phyloP scores from a whole-genome alignment of 768 basidiomycete species.

The Phlegmacium glaucopus region DNA sequence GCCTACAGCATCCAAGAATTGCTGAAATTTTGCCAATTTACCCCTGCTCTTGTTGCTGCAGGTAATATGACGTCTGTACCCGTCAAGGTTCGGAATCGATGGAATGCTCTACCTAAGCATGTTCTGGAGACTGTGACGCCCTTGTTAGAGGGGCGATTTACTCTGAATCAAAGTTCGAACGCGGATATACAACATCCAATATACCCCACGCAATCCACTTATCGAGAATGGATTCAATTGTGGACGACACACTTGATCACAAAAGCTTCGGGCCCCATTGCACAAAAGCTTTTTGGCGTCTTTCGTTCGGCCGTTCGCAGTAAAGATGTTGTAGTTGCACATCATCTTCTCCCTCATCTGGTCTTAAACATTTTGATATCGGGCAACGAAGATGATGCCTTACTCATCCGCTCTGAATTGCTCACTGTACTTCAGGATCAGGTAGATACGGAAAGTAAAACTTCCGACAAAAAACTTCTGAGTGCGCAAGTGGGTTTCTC shows the following conservation, averaged over 20 bases:
- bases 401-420: conserved; percentile 72
- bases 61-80: conserved; percentile 49
- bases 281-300: conserved; percentile 69
- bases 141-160: conserved; percentile 68
- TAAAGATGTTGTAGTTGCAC: conserved; percentile 94
- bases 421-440: conserved; percentile 85
- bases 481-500: conserved; percentile 79
- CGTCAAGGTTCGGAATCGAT: conserved; percentile 67
- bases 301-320: conserved; percentile 77
- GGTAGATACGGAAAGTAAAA: conserved; percentile 53
- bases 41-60: conserved; percentile 62
- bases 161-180: conserved; percentile 40
- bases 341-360: conserved; percentile 87
- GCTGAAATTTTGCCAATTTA: conserved; percentile 83
- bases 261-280: conserved; percentile 52
- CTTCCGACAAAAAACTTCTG: conserved; percentile 77
- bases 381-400: conserved; percentile 57
- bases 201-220: conserved; percentile 73
- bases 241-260: conserved; percentile 85
- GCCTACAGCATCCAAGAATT: conserved; percentile 93
- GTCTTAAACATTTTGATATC: conserved; percentile 83
- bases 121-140: conserved; percentile 86
- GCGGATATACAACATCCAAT: conserved; percentile 61
- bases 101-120: conserved; percentile 78
- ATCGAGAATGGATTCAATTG: conserved; percentile 93